Evolutionary conservation across 2,329 filamentous ascomycete genomes (phyloP).

Genomic region (Ophiocordyceps camponoti-floridani): DNA sequence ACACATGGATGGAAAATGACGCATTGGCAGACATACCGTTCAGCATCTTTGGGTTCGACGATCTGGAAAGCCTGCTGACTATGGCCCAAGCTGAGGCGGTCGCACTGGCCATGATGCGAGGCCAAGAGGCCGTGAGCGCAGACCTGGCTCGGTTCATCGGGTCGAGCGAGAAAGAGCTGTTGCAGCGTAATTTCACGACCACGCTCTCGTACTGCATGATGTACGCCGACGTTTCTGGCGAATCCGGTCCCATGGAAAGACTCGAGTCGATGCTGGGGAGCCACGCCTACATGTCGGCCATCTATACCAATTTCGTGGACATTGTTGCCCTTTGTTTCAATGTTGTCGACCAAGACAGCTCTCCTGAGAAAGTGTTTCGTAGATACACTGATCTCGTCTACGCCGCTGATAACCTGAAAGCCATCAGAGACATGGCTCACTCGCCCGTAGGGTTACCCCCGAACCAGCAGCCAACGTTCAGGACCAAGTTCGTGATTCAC

Average conservation of each 20-base stretch:
- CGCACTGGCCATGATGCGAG: slow-evolving; percentile 69
- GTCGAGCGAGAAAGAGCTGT: slow-evolving; percentile 33
- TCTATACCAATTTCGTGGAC: slow-evolving; percentile 55
- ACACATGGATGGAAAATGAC: slow-evolving; percentile 66
- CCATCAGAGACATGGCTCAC: slow-evolving; percentile 51
- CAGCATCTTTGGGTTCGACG: slow-evolving; percentile 63
- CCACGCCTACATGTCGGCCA: slow-evolving; percentile 41
- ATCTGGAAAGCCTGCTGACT: slow-evolving; percentile 47
- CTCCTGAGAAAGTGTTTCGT: slow-evolving; percentile 48
- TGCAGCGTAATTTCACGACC: slow-evolving; percentile 56
- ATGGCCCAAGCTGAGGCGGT: slow-evolving; percentile 62
- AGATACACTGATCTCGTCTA: slow-evolving; percentile 39
- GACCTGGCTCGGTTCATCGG: slow-evolving; percentile 42
- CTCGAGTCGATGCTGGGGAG: slow-evolving; percentile 53
- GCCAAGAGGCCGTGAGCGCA: slow-evolving; percentile 43
- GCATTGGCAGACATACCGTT: slow-evolving; percentile 59
- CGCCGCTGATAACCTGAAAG: slow-evolving; percentile 44
- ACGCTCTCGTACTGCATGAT: slow-evolving; percentile 71
- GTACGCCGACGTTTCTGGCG: slow-evolving; percentile 21
- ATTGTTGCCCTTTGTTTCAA: slow-evolving; percentile 63
- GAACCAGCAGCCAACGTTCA: slow-evolving; percentile 78
- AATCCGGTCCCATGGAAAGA: slow-evolving; percentile 41
- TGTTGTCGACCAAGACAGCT: slow-evolving; percentile 59
- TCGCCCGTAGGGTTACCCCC: slow-evolving; percentile 49
- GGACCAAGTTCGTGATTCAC: slow-evolving; percentile 54